Conservation (phyloP, 1,284 basidiomycete species). For the Rhodotorula sp. region DNA sequence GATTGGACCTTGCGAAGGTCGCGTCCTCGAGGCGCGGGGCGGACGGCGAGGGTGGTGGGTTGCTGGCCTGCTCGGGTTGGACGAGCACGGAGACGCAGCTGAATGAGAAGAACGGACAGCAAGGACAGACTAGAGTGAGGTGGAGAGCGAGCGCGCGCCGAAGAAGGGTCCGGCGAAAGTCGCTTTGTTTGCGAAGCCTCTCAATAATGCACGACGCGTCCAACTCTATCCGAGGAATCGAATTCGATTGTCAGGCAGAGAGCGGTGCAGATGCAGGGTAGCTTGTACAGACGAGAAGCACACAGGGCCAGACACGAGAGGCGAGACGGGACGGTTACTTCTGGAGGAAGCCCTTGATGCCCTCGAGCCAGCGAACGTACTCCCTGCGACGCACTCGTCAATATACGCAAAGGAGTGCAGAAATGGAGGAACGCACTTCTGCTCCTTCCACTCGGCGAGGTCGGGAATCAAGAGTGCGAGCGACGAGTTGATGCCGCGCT, state of each 20-base stretch:
- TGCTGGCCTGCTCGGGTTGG: not conserved
- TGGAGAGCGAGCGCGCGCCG: not conserved
- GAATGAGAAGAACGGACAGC: not conserved
- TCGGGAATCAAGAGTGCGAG: conserved; percentile 57
- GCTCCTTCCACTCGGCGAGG: conserved; percentile 77
- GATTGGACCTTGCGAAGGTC: not conserved
- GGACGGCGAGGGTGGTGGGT: not conserved
- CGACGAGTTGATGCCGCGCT: conserved; percentile 80
- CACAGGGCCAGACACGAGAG: not conserved
- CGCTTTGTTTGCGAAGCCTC: too few relatives aligned
- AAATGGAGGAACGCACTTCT: conserved; percentile 59
- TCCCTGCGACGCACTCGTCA: conserved; percentile 55
- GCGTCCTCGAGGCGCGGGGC: not conserved
- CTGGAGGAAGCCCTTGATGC: conserved; percentile 81
- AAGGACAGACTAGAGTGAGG: conserved; percentile 16
- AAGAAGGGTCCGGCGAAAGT: too few relatives aligned
- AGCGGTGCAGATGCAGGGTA: not conserved
- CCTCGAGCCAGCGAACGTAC: conserved; percentile 84
- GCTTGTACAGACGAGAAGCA: not conserved
- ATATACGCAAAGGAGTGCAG: not conserved
- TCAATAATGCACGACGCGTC: not conserved
- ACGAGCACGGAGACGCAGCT: not conserved
- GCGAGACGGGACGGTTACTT: not conserved
- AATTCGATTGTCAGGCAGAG: not conserved
- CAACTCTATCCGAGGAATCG: too few relatives aligned